Conservation (phyloP, 2,329 filamentous ascomycete genomes). For the Coniochaeta sp. region DNA sequence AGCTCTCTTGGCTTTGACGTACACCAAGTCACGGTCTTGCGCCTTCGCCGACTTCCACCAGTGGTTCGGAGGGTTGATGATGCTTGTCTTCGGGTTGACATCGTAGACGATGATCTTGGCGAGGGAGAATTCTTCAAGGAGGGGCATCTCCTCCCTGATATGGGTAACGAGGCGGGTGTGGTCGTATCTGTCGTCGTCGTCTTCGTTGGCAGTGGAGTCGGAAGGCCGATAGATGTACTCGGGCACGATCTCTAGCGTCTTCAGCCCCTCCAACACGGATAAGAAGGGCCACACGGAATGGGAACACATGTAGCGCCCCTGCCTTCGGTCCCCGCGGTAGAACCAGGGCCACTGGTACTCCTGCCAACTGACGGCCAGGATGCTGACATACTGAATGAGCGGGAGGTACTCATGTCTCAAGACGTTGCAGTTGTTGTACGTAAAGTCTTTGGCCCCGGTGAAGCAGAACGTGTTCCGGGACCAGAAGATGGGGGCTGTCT, state of each 20-base stretch:
- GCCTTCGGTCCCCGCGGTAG: not conserved
- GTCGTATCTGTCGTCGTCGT: not conserved
- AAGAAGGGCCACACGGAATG: not conserved
- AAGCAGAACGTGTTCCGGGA: not conserved
- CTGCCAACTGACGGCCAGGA: not conserved
- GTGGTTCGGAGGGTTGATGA: not conserved
- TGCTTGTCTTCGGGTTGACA: not conserved
- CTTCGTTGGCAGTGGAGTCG: not conserved
- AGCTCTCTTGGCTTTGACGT: not conserved
- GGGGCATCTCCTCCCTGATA: not conserved
- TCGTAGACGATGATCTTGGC: not conserved
- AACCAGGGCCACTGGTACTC: not conserved
- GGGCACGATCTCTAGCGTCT: not conserved
- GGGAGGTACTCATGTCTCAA: not conserved
- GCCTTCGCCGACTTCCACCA: not conserved
- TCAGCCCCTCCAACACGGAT: not conserved
- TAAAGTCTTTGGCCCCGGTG: not conserved
- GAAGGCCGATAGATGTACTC: not conserved
- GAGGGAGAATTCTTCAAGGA: not conserved
- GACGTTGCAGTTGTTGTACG: not conserved
- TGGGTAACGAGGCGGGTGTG: not conserved
- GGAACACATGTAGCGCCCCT: not conserved
- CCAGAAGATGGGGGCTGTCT: not conserved
- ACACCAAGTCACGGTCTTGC: not conserved
- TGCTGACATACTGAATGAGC: not conserved